Evolutionary conservation across 2,329 filamentous ascomycete genomes (phyloP), one percentile per base, ranked within the genome.

Genomic region (Parastagonospora avenae): DNA sequence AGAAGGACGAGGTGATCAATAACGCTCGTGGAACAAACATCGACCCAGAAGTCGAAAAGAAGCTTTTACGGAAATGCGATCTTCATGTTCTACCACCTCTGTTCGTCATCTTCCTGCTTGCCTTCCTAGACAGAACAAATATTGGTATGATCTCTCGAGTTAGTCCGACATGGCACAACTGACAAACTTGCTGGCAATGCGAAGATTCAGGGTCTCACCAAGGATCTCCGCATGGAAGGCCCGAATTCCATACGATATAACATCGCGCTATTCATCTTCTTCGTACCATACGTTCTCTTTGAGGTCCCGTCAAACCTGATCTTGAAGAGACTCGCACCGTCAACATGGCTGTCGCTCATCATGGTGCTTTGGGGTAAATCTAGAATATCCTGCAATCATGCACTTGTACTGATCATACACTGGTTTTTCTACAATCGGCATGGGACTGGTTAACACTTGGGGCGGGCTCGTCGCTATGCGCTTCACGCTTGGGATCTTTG

Each of bases 1-100:
- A 63, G 47, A 68, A 68, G 46, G 39, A 57, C 5, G 66, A 68
- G 42, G 45, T 55, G 27, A 57, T 66, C 55, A 66, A 66, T 24
- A 62, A 67, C 41, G 63, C 60, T 8, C 46, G 57, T 14, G 64
- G 61, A 8, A 60, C 50, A 1, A 56, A 63, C 27, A 63, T 70
- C 40, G 73, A 77, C 48, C 63, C 67, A 4, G 48, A 60, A 2
- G 73, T 73, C 8, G 79, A 82, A 53, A 78, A 75, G 61, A 76
- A 73, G 49, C 62, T 81, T 11, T 57, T 82, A 7, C 66, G 76
- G 39, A 83, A 82, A 66, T 72, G 75, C 42, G 80, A 82, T 54
- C 51, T 79, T 11, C 72, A 76, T 39, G 71, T 82, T 24, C 64
- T 82, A 6, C 80, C 80, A 0, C 75, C 79, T 12, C 64, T 83